Evolutionary conservation across 805 yeast species (phyloP).

Genomic region (Phaffomyces opuntiae): DNA sequence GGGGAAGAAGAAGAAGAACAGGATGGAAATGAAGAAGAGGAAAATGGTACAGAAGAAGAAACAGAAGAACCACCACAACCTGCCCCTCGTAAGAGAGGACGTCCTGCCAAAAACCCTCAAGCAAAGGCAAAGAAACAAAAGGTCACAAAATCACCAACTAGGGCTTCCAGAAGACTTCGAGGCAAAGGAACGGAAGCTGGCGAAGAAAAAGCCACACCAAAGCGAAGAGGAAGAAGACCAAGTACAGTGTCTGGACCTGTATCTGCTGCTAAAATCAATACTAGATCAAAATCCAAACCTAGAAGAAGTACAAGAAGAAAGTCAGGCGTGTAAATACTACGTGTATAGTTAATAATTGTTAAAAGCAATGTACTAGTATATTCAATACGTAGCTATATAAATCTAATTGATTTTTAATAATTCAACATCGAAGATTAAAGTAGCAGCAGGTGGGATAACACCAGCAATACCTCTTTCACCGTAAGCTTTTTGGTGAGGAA

Average conservation of each 20-base stretch:
- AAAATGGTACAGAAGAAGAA: constrained; percentile 8
- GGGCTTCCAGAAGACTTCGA: constrained; percentile 3
- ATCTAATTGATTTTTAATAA: constrained; percentile 39
- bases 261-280: background rate
- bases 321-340: background rate
- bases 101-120: background rate
- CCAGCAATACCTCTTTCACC: constrained; percentile 96
- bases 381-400: background rate
- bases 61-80: constrained; percentile 8
- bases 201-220: background rate
- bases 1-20: constrained; percentile 3
- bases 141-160: background rate
- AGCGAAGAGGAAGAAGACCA: constrained; percentile 2
- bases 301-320: constrained; percentile 12
- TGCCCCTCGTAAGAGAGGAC: constrained; percentile 1
- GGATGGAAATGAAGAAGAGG: constrained; percentile 1
- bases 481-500: constrained; percentile 90
- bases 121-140: constrained; percentile 1
- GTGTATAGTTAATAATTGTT: too few relatives aligned
- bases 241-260: background rate
- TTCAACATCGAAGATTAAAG: constrained; percentile 82
- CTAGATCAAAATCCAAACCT: constrained; percentile 10
- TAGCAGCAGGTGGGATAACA: constrained; percentile 92
- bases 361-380: too few relatives aligned
- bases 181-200: constrained; percentile 12